Evolutionary conservation across 306 rosid species (phyloP), one percentile per base, ranked within the genome.

Genomic region (Pachyrhizus erosus): DNA sequence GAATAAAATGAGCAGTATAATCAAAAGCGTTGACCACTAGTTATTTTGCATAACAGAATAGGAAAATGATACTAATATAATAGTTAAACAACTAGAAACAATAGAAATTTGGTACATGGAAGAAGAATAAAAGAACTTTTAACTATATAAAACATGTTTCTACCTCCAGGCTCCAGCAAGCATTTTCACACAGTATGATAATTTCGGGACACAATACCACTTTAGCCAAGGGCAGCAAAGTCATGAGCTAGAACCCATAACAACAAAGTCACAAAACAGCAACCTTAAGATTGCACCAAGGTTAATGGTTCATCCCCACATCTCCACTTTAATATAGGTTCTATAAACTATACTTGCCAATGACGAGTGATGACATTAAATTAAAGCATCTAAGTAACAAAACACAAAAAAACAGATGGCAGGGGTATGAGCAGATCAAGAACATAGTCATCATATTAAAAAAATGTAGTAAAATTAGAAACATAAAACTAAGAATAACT

Each of bases 101-200:
- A 73, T 29, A 70, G 52, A 69, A 75, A 26, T 18, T 23, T 69
- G 18, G 46, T 42, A 58, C 39, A 51, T n/a, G 24, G 34, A 57
- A 58, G 73, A 84, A 24, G 40, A 70, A 82, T 11, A 46, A 43
- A 62, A 80, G 0, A 54, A 62, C 5, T 72, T 46, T 10, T 37
- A 29, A 72, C 49, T 55, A 33, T 18, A 52, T 73, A 34, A 42
- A 49, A 5, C 78, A 54, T 55, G 23, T 55, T 76, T 71, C 58
- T 23, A 71, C 43, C 70, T 21, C 39, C 27, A 45, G 66, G 42
- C 29, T n/a, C 48, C 46, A 37, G 48, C 77, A 81, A 54, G 52
- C 81, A 69, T 55, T 82, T 73, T 68, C 78, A 55, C 78, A 55
- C 29, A 76, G 52, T 29, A 54, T 27, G 49, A 73, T 48, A 68